Base-by-base conservation (phyloP, 1,284 basidiomycete species). In the Leccinum pseudoinsigne region DNA sequence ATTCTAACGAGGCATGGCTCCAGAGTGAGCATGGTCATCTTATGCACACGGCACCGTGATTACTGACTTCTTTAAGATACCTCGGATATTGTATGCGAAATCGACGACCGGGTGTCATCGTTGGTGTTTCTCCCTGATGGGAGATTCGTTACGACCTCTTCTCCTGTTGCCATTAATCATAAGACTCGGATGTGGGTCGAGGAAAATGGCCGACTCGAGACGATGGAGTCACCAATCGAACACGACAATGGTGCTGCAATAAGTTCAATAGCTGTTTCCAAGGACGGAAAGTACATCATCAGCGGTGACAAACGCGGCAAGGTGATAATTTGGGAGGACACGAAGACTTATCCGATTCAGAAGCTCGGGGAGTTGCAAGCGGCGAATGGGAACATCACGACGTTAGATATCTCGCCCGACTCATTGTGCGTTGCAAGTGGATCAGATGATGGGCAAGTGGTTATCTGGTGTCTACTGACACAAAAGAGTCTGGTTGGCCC, bases 381-480 rank as follows among this genome's bases (percentile, higher is more conserved):
- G 12, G 8, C 34, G 9, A 5, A 34, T 12, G 7, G 45, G 1
- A 12, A 7, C 34, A 57, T 67, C 31, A 62, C 36, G 0, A 18
- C 58, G 5, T 36, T 67, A 18, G 66, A 65, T 23, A 6, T 67
- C 2, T 61, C 66, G 2, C 66, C 60, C 1, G 62, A 65, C 23
- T 67, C 66, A 3, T 36, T 18, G 28, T 23, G 62, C 28, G n/a
- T 62, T 26, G 66, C 45, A 4, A 54, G 40, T 16, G 59, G 58
- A 8, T 67, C 58, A 2, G 51, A 31, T 8, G 36, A 64, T n/a
- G 66, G 66, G 14, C 7, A 54, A 12, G 42, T 67, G 7, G 18
- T n/a, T 77, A 70, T 54, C 75, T 76, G 61, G 64, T 23, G 16
- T 18, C 12, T 59, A 5, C 10, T 57, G 50, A n/a, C 2, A 2